phyloP scores from a whole-genome alignment of 2,329 filamentous ascomycete species.

The Zasmidium citrigriseum region DNA sequence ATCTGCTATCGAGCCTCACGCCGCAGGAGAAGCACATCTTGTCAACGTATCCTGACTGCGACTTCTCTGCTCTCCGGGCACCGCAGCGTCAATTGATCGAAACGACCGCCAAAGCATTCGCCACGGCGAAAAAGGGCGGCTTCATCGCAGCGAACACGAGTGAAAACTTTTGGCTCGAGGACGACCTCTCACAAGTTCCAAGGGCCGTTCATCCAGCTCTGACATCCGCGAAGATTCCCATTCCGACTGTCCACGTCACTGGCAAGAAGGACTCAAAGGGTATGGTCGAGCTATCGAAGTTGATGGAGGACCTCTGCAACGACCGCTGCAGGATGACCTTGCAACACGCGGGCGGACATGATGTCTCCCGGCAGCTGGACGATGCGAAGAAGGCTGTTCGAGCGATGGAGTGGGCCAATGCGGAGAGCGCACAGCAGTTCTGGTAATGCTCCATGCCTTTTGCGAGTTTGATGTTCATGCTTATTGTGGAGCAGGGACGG shows the following conservation, averaged over 20 bases:
- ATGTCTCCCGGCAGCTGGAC: background rate
- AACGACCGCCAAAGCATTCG: too few relatives aligned
- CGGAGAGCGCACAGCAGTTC: too few relatives aligned
- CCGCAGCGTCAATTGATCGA: too few relatives aligned
- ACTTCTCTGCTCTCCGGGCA: background rate
- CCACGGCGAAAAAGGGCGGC: too few relatives aligned
- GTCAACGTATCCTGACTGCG: background rate
- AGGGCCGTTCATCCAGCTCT: too few relatives aligned
- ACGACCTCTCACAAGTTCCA: background rate
- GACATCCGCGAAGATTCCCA: background rate
- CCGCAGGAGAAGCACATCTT: background rate
- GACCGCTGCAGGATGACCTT: background rate
- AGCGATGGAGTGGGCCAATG: too few relatives aligned
- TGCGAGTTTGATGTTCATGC: too few relatives aligned
- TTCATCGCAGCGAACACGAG: too few relatives aligned
- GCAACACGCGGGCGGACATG: background rate
- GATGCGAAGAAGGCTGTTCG: too few relatives aligned
- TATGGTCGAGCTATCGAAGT: background rate
- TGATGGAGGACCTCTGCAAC: background rate
- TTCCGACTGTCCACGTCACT: background rate
- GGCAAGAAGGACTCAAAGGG: background rate
- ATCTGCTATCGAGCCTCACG: background rate
- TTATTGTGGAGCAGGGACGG: too few relatives aligned
- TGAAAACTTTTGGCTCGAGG: background rate
- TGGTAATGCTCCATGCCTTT: too few relatives aligned